Evolutionary conservation across 805 yeast species (phyloP).

Genomic region (Lipomyces anomalus): DNA sequence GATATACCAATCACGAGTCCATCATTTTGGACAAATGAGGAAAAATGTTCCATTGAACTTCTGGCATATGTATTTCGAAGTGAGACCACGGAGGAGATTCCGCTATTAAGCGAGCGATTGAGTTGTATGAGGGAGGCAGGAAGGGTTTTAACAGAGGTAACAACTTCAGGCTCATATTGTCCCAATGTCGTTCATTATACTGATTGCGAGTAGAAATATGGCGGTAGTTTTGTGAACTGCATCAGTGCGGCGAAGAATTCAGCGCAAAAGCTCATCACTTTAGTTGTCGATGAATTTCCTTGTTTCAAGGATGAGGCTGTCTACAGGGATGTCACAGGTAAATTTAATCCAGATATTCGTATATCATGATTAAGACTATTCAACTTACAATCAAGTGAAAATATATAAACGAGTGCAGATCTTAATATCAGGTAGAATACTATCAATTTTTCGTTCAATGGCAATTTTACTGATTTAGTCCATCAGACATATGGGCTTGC

Average conservation of each 20-base stretch:
- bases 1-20: conserved; percentile 38
- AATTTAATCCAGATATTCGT: not conserved
- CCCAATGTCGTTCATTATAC: not conserved
- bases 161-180: not conserved
- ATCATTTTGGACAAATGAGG: conserved; percentile 31
- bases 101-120: conserved; percentile 34
- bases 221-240: conserved; percentile 27
- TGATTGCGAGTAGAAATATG: conserved; percentile 7
- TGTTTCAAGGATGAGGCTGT: conserved; percentile 34
- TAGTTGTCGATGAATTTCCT: conserved; percentile 29
- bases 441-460: not conserved
- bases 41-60: conserved; percentile 28
- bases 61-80: conserved; percentile 32
- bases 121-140: conserved; percentile 37
- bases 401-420: conserved; percentile 42
- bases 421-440: conserved; percentile 28
- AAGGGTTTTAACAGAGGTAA: conserved; percentile 22
- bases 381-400: conserved; percentile 24
- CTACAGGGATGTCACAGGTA: conserved; percentile 29
- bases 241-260: conserved; percentile 29
- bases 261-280: conserved; percentile 33
- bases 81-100: conserved; percentile 32
- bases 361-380: not conserved
- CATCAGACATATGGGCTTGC: conserved; percentile 44
- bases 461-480: too few relatives aligned